A percentile compares a stretch with the other conserved stretches of the same genome.
Conservation (phyloP, 257 asterid genomes). For the Solanum boliviense region DNA sequence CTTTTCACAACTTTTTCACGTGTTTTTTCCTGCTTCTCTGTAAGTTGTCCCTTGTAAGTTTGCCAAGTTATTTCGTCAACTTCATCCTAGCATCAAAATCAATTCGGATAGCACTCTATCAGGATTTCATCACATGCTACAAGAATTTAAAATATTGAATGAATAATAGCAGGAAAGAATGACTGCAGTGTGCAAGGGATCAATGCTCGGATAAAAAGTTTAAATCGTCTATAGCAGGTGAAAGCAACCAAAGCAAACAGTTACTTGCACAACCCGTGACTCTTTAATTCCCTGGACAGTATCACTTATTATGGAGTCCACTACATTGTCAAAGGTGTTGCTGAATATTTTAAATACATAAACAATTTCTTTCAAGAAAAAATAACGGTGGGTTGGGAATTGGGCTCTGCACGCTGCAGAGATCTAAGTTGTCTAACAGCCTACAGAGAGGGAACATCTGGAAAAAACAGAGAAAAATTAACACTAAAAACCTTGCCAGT, state of each 20-base stretch:
- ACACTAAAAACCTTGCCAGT: background rate
- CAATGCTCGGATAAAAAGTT: background rate
- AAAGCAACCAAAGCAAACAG: background rate
- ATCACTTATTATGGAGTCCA: background rate
- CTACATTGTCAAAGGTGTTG: background rate
- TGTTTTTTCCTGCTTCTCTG: constrained; percentile 96
- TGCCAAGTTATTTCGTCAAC: constrained; percentile 96
- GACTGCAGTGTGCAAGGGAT: background rate
- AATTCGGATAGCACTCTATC: background rate
- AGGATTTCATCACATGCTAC: background rate
- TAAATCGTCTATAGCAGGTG: background rate
- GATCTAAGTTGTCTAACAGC: background rate
- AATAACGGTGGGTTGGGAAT: background rate
- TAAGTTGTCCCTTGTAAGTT: constrained; percentile 86
- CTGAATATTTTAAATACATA: background rate
- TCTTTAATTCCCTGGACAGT: background rate
- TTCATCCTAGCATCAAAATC: constrained; percentile 44
- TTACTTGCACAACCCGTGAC: background rate
- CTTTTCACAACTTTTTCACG: constrained; percentile 87
- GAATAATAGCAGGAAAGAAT: background rate
- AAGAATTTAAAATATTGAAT: background rate
- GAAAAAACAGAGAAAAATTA: background rate
- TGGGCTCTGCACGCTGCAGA: background rate
- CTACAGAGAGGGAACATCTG: background rate
- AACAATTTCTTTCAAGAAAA: background rate